Evolutionary conservation across 169 alveolate species (phyloP).

Genomic region (Cryptosporidium tyzzeri): DNA sequence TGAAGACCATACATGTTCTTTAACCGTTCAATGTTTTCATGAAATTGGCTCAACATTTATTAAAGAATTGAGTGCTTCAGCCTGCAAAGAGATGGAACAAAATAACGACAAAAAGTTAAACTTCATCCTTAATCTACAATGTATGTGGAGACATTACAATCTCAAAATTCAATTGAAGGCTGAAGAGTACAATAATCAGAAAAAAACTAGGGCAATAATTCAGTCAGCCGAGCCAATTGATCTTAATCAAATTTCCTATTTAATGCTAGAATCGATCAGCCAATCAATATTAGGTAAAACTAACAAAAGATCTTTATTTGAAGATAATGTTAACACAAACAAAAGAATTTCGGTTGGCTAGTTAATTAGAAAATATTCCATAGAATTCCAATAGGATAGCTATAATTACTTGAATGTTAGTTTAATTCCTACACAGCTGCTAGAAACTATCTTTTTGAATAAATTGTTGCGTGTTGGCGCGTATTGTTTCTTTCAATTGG

Average conservation of each 20-base stretch:
- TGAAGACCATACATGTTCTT: constrained; percentile 66
- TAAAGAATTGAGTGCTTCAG: constrained; percentile 35
- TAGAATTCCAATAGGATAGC: background rate
- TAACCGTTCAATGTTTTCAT: constrained; percentile 60
- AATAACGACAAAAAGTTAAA: constrained; percentile 39
- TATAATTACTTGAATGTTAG: background rate
- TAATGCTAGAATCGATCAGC: constrained; percentile 23
- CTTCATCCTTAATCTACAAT: constrained; percentile 19
- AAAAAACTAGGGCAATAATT: constrained; percentile 44
- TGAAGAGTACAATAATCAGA: constrained; percentile 73
- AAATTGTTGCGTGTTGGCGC: constrained; percentile 7
- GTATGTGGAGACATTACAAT: constrained; percentile 51
- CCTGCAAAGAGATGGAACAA: constrained; percentile 47
- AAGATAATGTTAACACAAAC: background rate
- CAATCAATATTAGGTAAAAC: background rate
- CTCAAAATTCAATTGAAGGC: constrained; percentile 32
- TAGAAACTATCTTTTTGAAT: background rate
- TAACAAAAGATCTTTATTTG: constrained; percentile 7
- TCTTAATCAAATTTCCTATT: constrained; percentile 14
- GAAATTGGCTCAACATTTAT: constrained; percentile 47
- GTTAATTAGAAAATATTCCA: background rate
- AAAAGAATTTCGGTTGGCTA: background rate
- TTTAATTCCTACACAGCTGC: background rate
- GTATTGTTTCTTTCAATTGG: background rate
- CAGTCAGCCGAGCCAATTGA: constrained; percentile 72